Percentiles rank a stretch among this genome's conserved stretches.
These are phyloP conservation scores for Cutaneotrichosporon cyanovorans DNA, from an alignment of 1,284 basidiomycete species.

Conservation along the genomic window DNA sequence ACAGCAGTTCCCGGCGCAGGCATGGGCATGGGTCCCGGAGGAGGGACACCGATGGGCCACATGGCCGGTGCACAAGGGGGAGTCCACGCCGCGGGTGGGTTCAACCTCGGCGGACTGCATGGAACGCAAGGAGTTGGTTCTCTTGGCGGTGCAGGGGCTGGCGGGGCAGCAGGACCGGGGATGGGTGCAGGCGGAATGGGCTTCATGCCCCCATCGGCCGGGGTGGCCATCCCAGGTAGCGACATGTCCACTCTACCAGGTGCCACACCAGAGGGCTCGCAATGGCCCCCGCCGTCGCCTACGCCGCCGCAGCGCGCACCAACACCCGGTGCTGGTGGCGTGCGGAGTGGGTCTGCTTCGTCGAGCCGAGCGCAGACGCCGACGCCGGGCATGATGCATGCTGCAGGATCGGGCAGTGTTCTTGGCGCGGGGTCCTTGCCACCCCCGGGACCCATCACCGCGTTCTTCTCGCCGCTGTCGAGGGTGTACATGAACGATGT, in stretches of 20 bases:
- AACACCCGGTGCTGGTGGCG: not conserved
- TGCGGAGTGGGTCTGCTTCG: not conserved
- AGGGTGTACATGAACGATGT: constrained; percentile 43
- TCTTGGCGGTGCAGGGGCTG: too few species aligned
- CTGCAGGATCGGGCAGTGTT: too few species aligned
- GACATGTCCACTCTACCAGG: not conserved
- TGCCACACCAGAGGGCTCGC: not conserved
- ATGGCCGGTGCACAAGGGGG: constrained; percentile 1
- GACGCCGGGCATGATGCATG: not conserved
- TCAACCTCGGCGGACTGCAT: constrained; percentile 2
- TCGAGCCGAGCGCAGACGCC: not conserved
- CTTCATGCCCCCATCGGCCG: too few species aligned
- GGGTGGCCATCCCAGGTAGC: too few species aligned
- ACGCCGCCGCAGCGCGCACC: too few species aligned
- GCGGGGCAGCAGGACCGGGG: not conserved
- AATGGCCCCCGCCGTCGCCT: not conserved
- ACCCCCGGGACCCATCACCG: not conserved
- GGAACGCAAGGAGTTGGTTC: not conserved
- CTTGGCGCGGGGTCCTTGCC: not conserved
- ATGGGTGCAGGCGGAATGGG: not conserved
- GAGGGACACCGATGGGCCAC: not conserved
- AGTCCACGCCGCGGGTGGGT: not conserved
- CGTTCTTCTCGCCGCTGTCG: constrained; percentile 31
- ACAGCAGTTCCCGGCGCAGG: not conserved
- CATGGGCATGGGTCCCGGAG: not conserved